phyloP scores from a whole-genome alignment of 768 basidiomycete species.

The Podaxis pistillaris region DNA sequence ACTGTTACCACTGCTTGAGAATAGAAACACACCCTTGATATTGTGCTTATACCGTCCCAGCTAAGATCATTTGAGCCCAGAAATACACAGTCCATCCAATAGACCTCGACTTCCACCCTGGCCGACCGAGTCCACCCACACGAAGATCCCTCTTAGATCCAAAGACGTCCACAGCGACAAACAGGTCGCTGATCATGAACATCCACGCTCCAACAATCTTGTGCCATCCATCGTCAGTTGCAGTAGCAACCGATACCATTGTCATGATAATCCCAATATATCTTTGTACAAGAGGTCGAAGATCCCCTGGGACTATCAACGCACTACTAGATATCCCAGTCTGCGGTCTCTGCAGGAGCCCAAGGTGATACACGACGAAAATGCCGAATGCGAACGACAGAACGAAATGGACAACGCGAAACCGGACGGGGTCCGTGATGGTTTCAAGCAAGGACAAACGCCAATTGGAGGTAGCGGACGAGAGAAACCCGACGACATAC shows the following conservation, averaged over 20 bases:
- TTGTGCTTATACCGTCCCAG: conserved; percentile 19
- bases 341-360: conserved; percentile 15
- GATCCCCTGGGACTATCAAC: conserved; percentile 19
- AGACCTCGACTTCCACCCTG: conserved; percentile 22
- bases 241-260: conserved; percentile 27
- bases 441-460: background rate
- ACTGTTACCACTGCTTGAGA: background rate
- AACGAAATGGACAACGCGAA: conserved; percentile 17
- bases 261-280: conserved; percentile 23
- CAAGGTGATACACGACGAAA: conserved; percentile 19
- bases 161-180: conserved; percentile 24
- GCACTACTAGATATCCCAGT: background rate
- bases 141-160: conserved; percentile 14
- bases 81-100: conserved; percentile 25
- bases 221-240: conserved; percentile 23
- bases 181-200: conserved; percentile 26
- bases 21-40: background rate
- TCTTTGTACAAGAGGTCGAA: conserved; percentile 16
- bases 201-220: conserved; percentile 22
- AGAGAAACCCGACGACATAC: conserved; percentile 19
- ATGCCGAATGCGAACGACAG: conserved; percentile 17
- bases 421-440: background rate
- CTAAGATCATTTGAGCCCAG: conserved; percentile 23
- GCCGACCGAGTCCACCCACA: background rate
- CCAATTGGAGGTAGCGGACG: background rate